Base-by-base conservation (phyloP, 148 eudicot species). In the Tetragonia tetragonoides region DNA sequence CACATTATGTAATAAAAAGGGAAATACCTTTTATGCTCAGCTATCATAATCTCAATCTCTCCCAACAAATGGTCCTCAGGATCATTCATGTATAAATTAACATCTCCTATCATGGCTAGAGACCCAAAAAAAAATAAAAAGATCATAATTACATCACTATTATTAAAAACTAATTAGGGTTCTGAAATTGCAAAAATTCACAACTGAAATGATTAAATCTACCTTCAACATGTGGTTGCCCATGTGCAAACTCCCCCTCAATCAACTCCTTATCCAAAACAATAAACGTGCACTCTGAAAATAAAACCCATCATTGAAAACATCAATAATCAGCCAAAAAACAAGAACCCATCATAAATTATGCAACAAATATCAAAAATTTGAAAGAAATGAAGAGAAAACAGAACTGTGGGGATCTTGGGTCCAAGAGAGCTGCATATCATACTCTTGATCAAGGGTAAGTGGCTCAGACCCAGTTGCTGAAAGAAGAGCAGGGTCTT, bases 401-500 rank as follows among this genome's bases (percentile, higher is more conserved):
- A 11, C n/a, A 51, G 17, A 80, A 94, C 98, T 95, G 64, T 78
- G 75, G 68, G 96, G 90, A 79, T 95, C 97, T 81, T 88, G 96
- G 70, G 88, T 82, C 99, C 99, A 95, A n/a, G 99, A 85, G 75
- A 89, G 87, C 81, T 92, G 98, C 97, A 94, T 94, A 38, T 89
- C 86, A 66, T 87, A 94, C 80, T 94, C 97, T 71, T 92, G 83
- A 2, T 89, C 86, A 42, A 94, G 92, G 24, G 92, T 86, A 2
- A 94, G 93, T 6, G 98, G 95, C 78, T 94, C 98, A 61, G 98
- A 95, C 39, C 91, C 98, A 69, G 98, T 95, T 61, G 91, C 90
- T 53, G 83, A 83, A n/a, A 95, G 90, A 46, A 95, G 90, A 66
- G 70, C 67, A 11, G 98, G 97, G 66, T 90, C 97, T 81, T 89